These are phyloP conservation scores for Ophiocordyceps unilateralis DNA, from an alignment of 2,329 filamentous ascomycete species.

Conservation along the genomic window DNA sequence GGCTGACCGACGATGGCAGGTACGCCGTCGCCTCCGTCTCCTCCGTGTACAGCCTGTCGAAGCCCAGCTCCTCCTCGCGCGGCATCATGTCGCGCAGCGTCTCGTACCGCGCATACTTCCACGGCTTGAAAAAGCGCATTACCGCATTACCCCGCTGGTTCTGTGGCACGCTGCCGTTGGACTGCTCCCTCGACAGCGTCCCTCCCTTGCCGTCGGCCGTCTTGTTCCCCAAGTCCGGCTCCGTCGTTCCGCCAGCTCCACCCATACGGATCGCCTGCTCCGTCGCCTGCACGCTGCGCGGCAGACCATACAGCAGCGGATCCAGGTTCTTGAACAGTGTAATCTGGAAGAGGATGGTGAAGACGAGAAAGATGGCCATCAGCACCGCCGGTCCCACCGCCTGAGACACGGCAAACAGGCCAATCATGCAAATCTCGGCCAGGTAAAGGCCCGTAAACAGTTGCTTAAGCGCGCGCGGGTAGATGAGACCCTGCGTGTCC, in stretches of 20 bases:
- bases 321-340: constrained; percentile 51
- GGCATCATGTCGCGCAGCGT: constrained; percentile 57
- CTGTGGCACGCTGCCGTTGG: neutral
- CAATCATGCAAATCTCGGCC: constrained; percentile 61
- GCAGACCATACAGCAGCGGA: constrained; percentile 56
- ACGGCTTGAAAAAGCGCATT: constrained; percentile 53
- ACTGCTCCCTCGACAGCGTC: neutral
- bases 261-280: constrained; percentile 21
- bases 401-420: constrained; percentile 56
- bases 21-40: constrained; percentile 52
- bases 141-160: constrained; percentile 26
- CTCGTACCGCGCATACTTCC: constrained; percentile 56
- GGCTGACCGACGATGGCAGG: constrained; percentile 50
- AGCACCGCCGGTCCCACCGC: constrained; percentile 54
- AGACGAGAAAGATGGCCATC: constrained; percentile 59
- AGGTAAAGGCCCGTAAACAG: constrained; percentile 69
- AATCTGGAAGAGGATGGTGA: constrained; percentile 61
- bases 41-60: constrained; percentile 39
- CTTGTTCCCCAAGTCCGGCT: constrained; percentile 1
- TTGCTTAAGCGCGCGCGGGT: constrained; percentile 77
- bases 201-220: constrained; percentile 8
- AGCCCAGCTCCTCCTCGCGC: constrained; percentile 25
- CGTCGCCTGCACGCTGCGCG: constrained; percentile 37
- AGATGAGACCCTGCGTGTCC: constrained; percentile 79
- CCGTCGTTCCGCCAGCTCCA: constrained; percentile 4